Evolutionary conservation across 768 basidiomycete genomes (phyloP).

Genomic region (Leucocoprinus sp.): DNA sequence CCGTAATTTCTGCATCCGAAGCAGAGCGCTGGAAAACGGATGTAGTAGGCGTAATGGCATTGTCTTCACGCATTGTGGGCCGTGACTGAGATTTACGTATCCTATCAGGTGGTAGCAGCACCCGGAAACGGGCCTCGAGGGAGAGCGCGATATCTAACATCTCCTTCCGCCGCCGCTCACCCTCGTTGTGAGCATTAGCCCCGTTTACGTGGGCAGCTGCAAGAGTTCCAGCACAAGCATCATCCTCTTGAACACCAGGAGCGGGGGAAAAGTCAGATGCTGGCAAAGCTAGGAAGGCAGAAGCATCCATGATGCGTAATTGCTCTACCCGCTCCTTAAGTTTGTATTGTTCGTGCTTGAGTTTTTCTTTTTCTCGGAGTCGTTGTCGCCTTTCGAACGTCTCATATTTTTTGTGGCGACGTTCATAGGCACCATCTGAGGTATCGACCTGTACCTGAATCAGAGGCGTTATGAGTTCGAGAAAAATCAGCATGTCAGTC

Average conservation of each 20-base stretch:
- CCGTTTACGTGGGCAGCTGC: conserved; percentile 31
- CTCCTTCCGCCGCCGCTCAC: conserved; percentile 64
- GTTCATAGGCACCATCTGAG: conserved; percentile 74
- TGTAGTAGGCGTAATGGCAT: conserved; percentile 15
- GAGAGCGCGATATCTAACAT: conserved; percentile 63
- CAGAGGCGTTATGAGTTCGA: conserved; percentile 11
- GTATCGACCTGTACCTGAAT: conserved; percentile 7
- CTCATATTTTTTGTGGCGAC: conserved; percentile 81
- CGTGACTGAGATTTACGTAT: conserved; percentile 27
- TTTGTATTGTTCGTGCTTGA: conserved; percentile 88
- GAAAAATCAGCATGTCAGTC: conserved; percentile 7
- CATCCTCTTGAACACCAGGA: conserved; percentile 19
- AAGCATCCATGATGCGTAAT: conserved; percentile 61
- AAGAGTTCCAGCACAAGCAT: conserved; percentile 16
- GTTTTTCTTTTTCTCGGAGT: conserved; percentile 83
- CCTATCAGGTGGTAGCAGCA: conserved; percentile 64
- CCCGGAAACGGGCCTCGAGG: conserved; percentile 66
- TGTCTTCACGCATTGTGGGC: conserved; percentile 3
- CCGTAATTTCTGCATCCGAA: neutral
- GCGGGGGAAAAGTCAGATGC: conserved; percentile 46
- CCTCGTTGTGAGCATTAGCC: conserved; percentile 39
- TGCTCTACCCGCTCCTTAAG: conserved; percentile 86
- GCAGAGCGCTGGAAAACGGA: conserved; percentile 25
- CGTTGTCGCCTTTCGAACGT: conserved; percentile 80
- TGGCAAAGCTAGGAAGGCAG: conserved; percentile 59